Evolutionary conservation across 306 rosid species (phyloP), one percentile per base, ranked within the genome.

Genomic region (Ziziphus jujuba): DNA sequence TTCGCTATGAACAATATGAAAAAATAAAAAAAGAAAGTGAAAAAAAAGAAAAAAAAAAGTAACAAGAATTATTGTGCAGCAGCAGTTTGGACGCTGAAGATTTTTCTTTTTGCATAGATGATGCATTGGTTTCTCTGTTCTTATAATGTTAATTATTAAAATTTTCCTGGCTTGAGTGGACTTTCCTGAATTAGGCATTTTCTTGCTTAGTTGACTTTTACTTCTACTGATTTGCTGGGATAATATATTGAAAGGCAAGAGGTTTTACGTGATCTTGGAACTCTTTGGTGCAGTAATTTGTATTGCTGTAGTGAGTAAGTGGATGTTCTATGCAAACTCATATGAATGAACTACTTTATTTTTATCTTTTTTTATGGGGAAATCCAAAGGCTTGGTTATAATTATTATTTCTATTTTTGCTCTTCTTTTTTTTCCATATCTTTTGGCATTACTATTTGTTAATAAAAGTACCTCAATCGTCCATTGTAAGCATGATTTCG

Each of bases 51-150:
- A 66, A 61, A 59, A 48, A 51, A 72, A 70, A 66, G 66, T 49
- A 61, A 19, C 35, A 67, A 73, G 62, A 69, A 60, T 65, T 72
- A 67, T 72, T 56, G 75, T 80, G 84, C 86, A 61, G 82, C 76
- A 68, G 77, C 81, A 57, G 71, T 75, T 23, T 66, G 35, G 71
- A 52, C 56, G 51, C 72, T 72, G 73, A 72, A 49, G 74, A 61
- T 70, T 67, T 67, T n/a, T 21, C 2, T 56, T 23, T 58, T n/a
- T 43, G 14, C 53, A 40, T 54, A 48, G 38, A 43, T 71, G 44
- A 22, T 65, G 59, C 31, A 38, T 56, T 71, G 68, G 31, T 13
- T 22, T 47, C 24, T 40, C 48, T 51, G 56, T 75, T 61, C 64
- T 3, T 67, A 19, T 63, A 9, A 16, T 36, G 59, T 47, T 70